phyloP scores from a whole-genome alignment of 2,329 filamentous ascomycete genomes.

The Ceratocystis harringtonii region DNA sequence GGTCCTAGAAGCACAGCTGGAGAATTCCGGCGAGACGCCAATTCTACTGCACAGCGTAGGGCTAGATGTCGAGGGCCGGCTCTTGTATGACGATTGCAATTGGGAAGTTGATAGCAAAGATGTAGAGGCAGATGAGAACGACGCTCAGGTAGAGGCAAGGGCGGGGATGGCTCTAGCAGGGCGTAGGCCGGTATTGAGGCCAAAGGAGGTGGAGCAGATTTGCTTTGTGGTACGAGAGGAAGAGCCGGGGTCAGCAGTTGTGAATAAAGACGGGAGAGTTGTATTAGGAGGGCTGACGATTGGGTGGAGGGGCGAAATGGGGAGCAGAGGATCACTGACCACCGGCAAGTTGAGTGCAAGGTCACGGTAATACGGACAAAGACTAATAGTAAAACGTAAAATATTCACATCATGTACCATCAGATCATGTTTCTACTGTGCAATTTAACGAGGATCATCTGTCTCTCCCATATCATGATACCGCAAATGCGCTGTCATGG shows the following conservation, averaged over 20 bases:
- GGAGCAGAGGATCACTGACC: slow-evolving; percentile 70
- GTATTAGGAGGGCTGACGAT: slow-evolving; percentile 71
- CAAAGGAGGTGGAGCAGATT: slow-evolving; percentile 50
- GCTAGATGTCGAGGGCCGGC: slow-evolving; percentile 37
- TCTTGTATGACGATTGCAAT: slow-evolving; percentile 41
- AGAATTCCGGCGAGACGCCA: slow-evolving; percentile 77
- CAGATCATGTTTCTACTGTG: background rate
- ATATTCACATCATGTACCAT: background rate
- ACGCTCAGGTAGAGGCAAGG: background rate
- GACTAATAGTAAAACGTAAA: background rate
- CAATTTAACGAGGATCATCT: background rate
- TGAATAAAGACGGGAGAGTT: slow-evolving; percentile 41
- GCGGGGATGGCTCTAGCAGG: slow-evolving; percentile 17
- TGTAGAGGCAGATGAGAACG: background rate
- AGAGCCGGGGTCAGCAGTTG: slow-evolving; percentile 22
- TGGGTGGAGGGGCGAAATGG: slow-evolving; percentile 81
- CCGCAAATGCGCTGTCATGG: slow-evolving; percentile 40
- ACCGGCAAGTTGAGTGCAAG: slow-evolving; percentile 64
- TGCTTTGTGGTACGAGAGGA: slow-evolving; percentile 45
- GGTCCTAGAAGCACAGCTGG: slow-evolving; percentile 83
- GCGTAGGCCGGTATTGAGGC: slow-evolving; percentile 41
- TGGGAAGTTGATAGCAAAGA: slow-evolving; percentile 31
- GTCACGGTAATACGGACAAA: slow-evolving; percentile 11
- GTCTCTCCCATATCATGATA: slow-evolving; percentile 31
- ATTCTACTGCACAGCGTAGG: slow-evolving; percentile 59